Evolutionary conservation across 331 rosid species (phyloP).

Genomic region (Arachis monticola): DNA sequence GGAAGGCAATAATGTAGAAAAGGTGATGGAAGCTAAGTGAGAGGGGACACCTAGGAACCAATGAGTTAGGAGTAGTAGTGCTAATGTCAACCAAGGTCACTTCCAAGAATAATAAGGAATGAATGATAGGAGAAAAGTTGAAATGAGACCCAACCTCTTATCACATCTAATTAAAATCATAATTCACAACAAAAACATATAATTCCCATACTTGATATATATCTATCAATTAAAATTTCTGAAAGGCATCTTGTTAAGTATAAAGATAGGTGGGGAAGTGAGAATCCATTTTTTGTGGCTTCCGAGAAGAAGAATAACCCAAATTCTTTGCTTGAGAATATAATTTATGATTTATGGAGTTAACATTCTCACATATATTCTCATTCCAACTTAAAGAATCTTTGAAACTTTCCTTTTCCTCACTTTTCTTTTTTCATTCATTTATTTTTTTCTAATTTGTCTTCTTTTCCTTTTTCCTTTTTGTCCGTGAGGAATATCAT

Average conservation of each 20-base stretch:
- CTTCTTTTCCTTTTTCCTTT: conserved; percentile 26
- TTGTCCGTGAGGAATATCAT: conserved; percentile 67
- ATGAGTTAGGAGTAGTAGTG: conserved; percentile 16
- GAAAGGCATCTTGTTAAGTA: conserved; percentile 53
- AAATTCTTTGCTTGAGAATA: conserved; percentile 83
- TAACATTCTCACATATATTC: conserved; percentile 69
- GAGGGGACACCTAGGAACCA: conserved; percentile 7
- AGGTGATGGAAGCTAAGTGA: conserved; percentile 18
- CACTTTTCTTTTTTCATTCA: background rate
- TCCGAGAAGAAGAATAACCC: conserved; percentile 56
- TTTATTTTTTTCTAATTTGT: too few relatives aligned
- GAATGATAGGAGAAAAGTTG: conserved; percentile 36
- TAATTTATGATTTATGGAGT: conserved; percentile 43
- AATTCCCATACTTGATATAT: conserved; percentile 29
- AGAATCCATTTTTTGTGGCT: conserved; percentile 91
- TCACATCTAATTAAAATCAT: conserved; percentile 30
- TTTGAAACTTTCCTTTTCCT: conserved; percentile 40
- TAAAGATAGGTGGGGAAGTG: conserved; percentile 65
- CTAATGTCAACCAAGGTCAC: conserved; percentile 42
- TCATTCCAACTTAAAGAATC: conserved; percentile 56
- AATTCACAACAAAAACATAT: conserved; percentile 44
- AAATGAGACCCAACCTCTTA: conserved; percentile 22
- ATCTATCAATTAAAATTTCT: conserved; percentile 31
- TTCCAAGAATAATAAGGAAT: conserved; percentile 7
- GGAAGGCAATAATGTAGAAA: conserved; percentile 26